Evolutionary conservation across 345 rosid species (phyloP).

Genomic region (Leavenworthia alabamica): DNA sequence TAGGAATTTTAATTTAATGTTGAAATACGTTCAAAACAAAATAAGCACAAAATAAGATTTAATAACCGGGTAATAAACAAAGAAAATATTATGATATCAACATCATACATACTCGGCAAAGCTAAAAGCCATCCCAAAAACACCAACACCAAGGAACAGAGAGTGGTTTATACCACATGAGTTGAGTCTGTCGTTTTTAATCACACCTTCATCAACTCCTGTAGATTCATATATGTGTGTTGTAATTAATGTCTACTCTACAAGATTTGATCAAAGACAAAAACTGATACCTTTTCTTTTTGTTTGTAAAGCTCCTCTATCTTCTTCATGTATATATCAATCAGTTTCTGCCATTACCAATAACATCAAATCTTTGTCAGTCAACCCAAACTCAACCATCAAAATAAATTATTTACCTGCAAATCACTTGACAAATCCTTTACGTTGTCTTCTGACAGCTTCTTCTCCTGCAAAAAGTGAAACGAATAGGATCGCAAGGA

Average conservation of each 20-base stretch:
- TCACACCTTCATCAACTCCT: constrained; percentile 30
- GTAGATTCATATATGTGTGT: constrained; percentile 4
- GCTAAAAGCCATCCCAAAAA: too few species aligned
- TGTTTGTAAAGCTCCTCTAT: constrained; percentile 67
- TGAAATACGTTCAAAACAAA: not conserved
- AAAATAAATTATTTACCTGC: constrained; percentile 72
- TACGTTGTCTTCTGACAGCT: constrained; percentile 95
- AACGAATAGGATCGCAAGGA: not conserved
- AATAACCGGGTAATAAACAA: too few species aligned
- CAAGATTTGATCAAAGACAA: not conserved
- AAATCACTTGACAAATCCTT: constrained; percentile 84
- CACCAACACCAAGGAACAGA: too few species aligned
- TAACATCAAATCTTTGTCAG: not conserved
- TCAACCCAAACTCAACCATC: not conserved
- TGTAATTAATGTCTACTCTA: not conserved
- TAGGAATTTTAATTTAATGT: not conserved
- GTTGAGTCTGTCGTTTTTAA: not conserved
- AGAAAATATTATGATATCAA: too few species aligned
- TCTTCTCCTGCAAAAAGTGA: constrained; percentile 56
- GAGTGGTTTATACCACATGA: too few species aligned
- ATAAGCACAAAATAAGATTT: not conserved
- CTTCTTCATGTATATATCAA: constrained; percentile 86
- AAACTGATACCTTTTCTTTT: constrained; percentile 71
- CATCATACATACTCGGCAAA: too few species aligned
- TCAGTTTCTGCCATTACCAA: constrained; percentile 58